phyloP scores from a whole-genome alignment of 495 filamentous ascomycete genomes.

The Tuber microsphaerosporum region DNA sequence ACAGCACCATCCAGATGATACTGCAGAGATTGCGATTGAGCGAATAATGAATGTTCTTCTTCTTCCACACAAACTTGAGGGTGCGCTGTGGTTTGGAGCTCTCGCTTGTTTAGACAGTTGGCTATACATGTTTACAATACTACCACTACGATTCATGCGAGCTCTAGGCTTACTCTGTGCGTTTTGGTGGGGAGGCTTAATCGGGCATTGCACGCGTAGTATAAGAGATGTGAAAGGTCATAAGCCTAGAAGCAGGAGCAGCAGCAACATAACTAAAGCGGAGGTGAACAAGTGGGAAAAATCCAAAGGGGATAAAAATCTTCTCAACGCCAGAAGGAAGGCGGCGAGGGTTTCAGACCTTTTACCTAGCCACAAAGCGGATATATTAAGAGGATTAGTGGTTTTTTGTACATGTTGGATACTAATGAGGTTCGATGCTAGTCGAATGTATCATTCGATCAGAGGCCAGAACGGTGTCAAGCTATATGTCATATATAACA shows the following conservation, averaged over 20 bases:
- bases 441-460: conserved; percentile 97
- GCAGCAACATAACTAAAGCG: conserved; percentile 12
- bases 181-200: conserved; percentile 45
- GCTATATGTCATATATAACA: conserved; percentile 96
- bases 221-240: conserved; percentile 14
- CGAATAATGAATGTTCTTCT: conserved; percentile 83
- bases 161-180: conserved; percentile 66
- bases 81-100: conserved; percentile 75
- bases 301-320: conserved; percentile 31
- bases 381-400: conserved; percentile 80
- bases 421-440: conserved; percentile 89
- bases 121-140: conserved; percentile 90
- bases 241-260: conserved; percentile 34
- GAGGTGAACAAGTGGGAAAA: conserved; percentile 12
- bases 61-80: conserved; percentile 75
- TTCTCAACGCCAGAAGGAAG: conserved; percentile 54
- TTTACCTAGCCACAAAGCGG: conserved; percentile 83
- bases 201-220: conserved; percentile 10
- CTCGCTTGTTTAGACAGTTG: conserved; percentile 93
- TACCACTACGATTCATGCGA: conserved; percentile 83
- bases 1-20: conserved; percentile 79
- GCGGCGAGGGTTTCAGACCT: conserved; percentile 73
- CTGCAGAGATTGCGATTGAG: conserved; percentile 90
- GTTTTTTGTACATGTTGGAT: conserved; percentile 75
- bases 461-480: conserved; percentile 95